Base-by-base conservation (phyloP, 1,284 basidiomycete genomes). In the Ustilago bromivora region DNA sequence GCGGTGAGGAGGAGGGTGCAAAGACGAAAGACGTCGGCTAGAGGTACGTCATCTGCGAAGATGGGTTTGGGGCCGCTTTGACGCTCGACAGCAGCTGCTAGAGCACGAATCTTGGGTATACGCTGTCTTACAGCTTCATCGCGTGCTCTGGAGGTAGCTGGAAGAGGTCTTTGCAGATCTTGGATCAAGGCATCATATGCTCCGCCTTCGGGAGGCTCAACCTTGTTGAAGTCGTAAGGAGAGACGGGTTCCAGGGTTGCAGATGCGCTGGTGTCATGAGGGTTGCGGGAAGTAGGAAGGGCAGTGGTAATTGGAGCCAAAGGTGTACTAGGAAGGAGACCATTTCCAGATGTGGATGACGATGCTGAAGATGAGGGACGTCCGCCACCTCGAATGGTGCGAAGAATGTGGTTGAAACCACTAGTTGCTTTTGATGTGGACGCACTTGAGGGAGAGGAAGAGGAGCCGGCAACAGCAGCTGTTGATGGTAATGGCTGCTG, bases 11-110 rank as follows among this genome's bases (percentile, higher is more conserved):
- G 65, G 8, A 51, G n/a, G 10, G 76, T 73, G 62, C 76, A 79
- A 3, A 80, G 68, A 28, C 67, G 67, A 38, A 82, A 77, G 34
- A 82, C 76, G 7, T 82, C 73, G 28, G 71, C 73, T n/a, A 74
- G 64, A 19, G 72, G 77, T 0, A 79, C 67, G 23, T 75, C 69
- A 38, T 78, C 71, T 47, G 70, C 55, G 43, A 71, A 74, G 46
- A 63, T 61, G 31, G 68, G 71, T 19, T 61, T 68, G 13, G 72
- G 68, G 7, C 63, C 70, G 46, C 63, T 77, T 47, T 71, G 68
- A 32, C 69, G 66, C 40, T 79, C 67, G 35, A 80, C 65, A 15
- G 79, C 73, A 19, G 71, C 70, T 51, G 66, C 49, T 43, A 82
- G 61, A 36, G 67, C 64, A 17, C 74, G 71, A n/a, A 81, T 56